phyloP scores from a whole-genome alignment of 495 filamentous ascomycete genomes.

The Chlorociboria aeruginascens region DNA sequence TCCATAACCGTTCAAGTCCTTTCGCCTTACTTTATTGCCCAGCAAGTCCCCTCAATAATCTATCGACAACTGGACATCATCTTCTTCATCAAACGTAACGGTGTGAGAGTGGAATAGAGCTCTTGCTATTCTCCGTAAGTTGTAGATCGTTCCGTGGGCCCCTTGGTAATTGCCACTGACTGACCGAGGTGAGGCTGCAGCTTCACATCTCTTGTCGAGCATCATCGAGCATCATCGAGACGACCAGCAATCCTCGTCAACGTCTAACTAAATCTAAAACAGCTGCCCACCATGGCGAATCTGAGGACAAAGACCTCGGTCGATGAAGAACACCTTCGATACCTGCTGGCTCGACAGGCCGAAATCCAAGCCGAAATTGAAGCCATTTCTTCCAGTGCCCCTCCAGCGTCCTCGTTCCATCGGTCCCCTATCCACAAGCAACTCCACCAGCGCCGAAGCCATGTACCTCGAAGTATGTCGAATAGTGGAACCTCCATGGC shows the following conservation, averaged over 20 bases:
- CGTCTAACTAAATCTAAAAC: background rate
- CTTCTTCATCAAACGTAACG: background rate
- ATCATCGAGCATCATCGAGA: background rate
- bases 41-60: conserved; percentile 6
- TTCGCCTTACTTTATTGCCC: conserved; percentile 17
- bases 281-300: conserved; percentile 10
- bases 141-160: background rate
- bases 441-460: conserved; percentile 10
- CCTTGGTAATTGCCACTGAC: conserved; percentile 1
- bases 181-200: conserved; percentile 15
- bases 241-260: background rate
- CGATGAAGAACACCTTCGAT: conserved; percentile 1
- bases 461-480: conserved; percentile 17
- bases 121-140: conserved; percentile 8
- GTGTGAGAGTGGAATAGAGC: too few species aligned
- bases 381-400: conserved; percentile 1
- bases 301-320: conserved; percentile 5
- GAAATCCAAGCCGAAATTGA: conserved; percentile 15
- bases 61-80: conserved; percentile 1
- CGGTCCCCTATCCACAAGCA: conserved; percentile 13
- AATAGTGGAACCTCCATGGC: conserved; percentile 14
- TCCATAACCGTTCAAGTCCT: conserved; percentile 2
- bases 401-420: background rate
- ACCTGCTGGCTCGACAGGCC: conserved; percentile 8
- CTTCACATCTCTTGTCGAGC: background rate